Evolutionary conservation across 1,284 basidiomycete species (phyloP).

Genomic region (Marasmius fiardii): DNA sequence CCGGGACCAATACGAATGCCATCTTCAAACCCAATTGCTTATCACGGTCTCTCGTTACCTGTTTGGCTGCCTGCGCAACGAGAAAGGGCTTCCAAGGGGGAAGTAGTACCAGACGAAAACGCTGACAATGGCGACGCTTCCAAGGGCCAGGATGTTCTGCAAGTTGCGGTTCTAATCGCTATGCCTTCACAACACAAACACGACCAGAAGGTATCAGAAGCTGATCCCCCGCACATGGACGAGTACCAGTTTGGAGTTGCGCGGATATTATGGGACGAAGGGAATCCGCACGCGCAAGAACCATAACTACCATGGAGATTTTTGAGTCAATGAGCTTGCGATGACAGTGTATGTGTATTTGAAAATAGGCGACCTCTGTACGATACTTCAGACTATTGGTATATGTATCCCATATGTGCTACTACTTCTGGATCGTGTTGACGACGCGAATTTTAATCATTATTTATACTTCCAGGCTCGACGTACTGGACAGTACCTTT

Average conservation of each 20-base stretch:
- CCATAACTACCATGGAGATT: background rate
- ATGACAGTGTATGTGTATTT: background rate
- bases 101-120: slow-evolving; percentile 13
- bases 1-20: slow-evolving; percentile 6
- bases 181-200: slow-evolving; percentile 24
- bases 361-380: too few species aligned
- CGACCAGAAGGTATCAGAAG: background rate
- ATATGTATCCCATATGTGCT: too few species aligned
- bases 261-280: background rate
- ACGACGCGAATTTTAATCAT: too few species aligned
- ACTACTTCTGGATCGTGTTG: too few species aligned
- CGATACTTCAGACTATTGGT: too few species aligned
- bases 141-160: slow-evolving; percentile 19
- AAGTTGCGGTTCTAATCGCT: slow-evolving; percentile 28
- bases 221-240: background rate
- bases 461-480: too few species aligned
- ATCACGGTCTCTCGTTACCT: slow-evolving; percentile 13
- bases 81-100: background rate
- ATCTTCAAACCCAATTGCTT: slow-evolving; percentile 10
- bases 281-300: background rate
- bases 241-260: slow-evolving; percentile 1
- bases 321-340: background rate
- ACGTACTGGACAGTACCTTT: too few species aligned
- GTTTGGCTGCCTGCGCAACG: slow-evolving; percentile 2
- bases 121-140: slow-evolving; percentile 5